Percentiles rank a stretch among this genome's conserved stretches.
Evolutionary conservation across 2,329 filamentous ascomycete species (phyloP).

Genomic region (Trichoderma aggressivum): DNA sequence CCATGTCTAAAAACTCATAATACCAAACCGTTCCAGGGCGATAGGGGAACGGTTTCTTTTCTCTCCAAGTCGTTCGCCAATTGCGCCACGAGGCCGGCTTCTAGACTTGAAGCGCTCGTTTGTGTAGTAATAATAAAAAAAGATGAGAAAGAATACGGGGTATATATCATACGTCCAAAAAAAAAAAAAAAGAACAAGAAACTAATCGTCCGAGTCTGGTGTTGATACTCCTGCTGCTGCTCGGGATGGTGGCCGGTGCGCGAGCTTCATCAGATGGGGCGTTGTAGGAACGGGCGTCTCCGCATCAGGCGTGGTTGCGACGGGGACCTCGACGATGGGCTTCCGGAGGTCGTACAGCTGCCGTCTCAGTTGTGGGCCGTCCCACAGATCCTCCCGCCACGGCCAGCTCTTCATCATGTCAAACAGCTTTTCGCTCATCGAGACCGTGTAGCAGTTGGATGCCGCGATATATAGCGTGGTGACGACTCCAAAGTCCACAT

Average conservation of each 20-base stretch:
- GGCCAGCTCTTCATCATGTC: constrained; percentile 21
- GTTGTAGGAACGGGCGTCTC: constrained; percentile 13
- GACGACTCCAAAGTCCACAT: constrained; percentile 21
- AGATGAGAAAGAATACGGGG: neutral
- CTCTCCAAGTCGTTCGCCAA: neutral
- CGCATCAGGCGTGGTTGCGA: neutral
- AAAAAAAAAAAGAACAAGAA: neutral
- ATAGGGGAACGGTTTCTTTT: neutral
- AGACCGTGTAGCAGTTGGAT: constrained; percentile 14
- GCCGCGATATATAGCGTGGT: constrained; percentile 20
- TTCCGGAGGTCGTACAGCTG: constrained; percentile 15
- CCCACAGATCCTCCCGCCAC: constrained; percentile 22
- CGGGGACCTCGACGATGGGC: constrained; percentile 2
- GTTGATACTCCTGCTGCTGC: neutral
- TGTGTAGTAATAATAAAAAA: neutral
- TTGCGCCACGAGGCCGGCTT: neutral
- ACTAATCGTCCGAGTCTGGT: neutral
- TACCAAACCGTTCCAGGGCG: neutral
- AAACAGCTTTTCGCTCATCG: constrained; percentile 15
- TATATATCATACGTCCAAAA: neutral
- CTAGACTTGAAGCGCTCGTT: neutral
- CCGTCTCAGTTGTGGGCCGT: constrained; percentile 21
- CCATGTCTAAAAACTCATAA: neutral
- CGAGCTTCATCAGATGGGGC: constrained; percentile 5
- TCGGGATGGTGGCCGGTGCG: constrained; percentile 2